These are phyloP conservation scores for Gaeumannomyces tritici DNA, from an alignment of 2,329 filamentous ascomycete species.

Conservation along the genomic window DNA sequence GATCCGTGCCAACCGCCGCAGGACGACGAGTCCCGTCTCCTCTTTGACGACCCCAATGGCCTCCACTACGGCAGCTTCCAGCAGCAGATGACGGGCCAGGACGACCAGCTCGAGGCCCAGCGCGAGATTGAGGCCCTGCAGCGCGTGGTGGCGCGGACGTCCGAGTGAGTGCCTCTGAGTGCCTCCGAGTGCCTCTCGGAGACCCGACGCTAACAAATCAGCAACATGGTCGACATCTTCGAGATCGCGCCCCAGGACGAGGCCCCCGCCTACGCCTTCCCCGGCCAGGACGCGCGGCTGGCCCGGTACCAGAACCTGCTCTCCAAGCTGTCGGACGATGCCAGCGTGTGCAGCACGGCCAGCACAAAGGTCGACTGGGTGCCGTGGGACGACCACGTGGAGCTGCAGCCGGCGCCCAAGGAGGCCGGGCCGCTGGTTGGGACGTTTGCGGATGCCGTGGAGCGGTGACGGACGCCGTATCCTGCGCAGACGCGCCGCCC, in stretches of 20 bases:
- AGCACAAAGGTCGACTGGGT: conserved; percentile 43
- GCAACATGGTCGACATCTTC: conserved; percentile 60
- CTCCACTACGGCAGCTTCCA: conserved; percentile 57
- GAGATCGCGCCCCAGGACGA: conserved; percentile 48
- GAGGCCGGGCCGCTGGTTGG: conserved; percentile 40
- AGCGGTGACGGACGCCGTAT: no score
- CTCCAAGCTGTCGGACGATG: conserved; percentile 44
- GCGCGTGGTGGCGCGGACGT: conserved; percentile 53
- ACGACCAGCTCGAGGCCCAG: conserved; percentile 53
- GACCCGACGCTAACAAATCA: conserved; percentile 21
- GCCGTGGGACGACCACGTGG: conserved; percentile 34
- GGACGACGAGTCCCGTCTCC: conserved; percentile 47
- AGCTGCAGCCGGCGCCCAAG: conserved; percentile 28
- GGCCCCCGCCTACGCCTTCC: conserved; percentile 32
- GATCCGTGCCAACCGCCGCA: conserved; percentile 21
- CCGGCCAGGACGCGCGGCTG: conserved; percentile 45
- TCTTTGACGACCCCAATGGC: conserved; percentile 51
- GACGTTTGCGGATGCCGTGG: conserved; percentile 49
- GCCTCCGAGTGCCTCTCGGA: no score
- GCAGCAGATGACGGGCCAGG: conserved; percentile 40
- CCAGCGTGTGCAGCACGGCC: conserved; percentile 7
- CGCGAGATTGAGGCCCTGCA: conserved; percentile 56
- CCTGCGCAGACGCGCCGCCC: no score
- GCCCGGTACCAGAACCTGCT: conserved; percentile 53
- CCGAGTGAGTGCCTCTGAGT: conserved; percentile 45